Percentiles rank a stretch among this genome's conserved stretches.
Evolutionary conservation across 257 asterid species (phyloP).

Genomic region (Salvia hispanica): DNA sequence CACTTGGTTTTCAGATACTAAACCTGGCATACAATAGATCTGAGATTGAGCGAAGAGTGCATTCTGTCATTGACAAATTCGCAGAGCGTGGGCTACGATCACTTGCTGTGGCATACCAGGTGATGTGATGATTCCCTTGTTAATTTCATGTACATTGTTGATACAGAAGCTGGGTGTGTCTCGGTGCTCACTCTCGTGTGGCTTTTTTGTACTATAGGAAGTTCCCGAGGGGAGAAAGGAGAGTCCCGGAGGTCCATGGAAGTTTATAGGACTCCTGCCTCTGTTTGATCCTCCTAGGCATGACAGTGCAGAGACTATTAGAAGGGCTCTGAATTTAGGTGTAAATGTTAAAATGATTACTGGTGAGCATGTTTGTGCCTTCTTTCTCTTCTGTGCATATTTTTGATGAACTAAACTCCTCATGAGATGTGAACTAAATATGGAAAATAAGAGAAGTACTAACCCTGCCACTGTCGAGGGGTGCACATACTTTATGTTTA

Average conservation of each 20-base stretch:
- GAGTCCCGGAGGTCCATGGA: conserved; percentile 62
- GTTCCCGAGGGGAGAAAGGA: conserved; percentile 58
- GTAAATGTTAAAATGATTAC: conserved; percentile 63
- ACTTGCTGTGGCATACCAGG: conserved; percentile 65
- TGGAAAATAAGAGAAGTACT: no score
- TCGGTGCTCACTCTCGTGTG: conserved; percentile 16
- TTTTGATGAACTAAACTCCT: conserved; percentile 6
- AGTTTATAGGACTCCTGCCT: conserved; percentile 55
- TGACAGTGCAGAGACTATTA: conserved; percentile 32
- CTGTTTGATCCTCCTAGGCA: conserved; percentile 67
- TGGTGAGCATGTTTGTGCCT: conserved; percentile 40
- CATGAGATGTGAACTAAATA: no score
- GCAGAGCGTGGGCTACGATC: conserved; percentile 62
- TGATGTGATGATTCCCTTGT: conserved; percentile 22
- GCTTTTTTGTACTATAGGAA: conserved; percentile 43
- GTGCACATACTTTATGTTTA: background rate
- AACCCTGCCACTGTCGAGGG: no score
- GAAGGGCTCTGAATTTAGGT: conserved; percentile 54
- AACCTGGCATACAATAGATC: conserved; percentile 53
- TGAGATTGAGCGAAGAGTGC: conserved; percentile 57
- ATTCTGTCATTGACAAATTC: conserved; percentile 49
- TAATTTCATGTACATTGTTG: conserved; percentile 15
- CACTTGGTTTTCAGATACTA: conserved; percentile 45
- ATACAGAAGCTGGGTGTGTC: conserved; percentile 1
- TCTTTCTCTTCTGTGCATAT: conserved; percentile 1